Base-by-base conservation (phyloP, 2,329 filamentous ascomycete species). In the Colletotrichum plurivorum region DNA sequence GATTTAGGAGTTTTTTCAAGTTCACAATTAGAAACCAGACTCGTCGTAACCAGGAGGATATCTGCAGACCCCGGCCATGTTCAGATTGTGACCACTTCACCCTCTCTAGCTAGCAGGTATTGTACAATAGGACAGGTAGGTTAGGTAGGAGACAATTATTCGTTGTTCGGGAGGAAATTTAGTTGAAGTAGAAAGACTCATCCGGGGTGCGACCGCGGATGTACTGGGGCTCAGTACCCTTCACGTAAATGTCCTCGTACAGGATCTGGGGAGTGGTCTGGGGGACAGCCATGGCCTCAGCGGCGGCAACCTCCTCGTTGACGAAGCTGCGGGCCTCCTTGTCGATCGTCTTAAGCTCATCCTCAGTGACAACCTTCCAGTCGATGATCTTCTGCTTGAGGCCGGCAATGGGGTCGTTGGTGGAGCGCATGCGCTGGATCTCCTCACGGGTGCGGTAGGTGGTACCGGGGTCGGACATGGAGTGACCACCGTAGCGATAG, bases 391-490 rank as follows among this genome's bases (percentile, higher is more conserved):
- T 97, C 87, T 96, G 93, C 91, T 98, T 98, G 76, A 99, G 90
- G 70, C 96, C 96, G 77, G 95, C 94, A 79, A 99, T 99, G 75
- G 96, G 94, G 85, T 99, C 96, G 85, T 98, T 94, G 85, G 96
- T 99, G 77, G 93, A 97, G 79, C 96, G 94, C 96, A 99, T 99
- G 83, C 95, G 95, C 88, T 98, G 95, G 80, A 99, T 97, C 87
- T 99, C 96, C 88, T 99, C 96, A 84, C 96, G 94, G 76, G 95
- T 98, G 83, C 95, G 93, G 92, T 99, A 99, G 77, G 96, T 98
- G 83, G 96, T 99, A 82, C 96, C 96, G 69, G 96, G 96, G 84
- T 99, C 96, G 79, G 95, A 98, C 96, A 99, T 99, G 85, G 94
- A 98, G 92, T 99, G 96, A 75, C 96, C 96, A 81, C 96, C 96